Conservation (phyloP, 2,329 filamentous ascomycete species). For the Aspergillus costaricaensis region DNA sequence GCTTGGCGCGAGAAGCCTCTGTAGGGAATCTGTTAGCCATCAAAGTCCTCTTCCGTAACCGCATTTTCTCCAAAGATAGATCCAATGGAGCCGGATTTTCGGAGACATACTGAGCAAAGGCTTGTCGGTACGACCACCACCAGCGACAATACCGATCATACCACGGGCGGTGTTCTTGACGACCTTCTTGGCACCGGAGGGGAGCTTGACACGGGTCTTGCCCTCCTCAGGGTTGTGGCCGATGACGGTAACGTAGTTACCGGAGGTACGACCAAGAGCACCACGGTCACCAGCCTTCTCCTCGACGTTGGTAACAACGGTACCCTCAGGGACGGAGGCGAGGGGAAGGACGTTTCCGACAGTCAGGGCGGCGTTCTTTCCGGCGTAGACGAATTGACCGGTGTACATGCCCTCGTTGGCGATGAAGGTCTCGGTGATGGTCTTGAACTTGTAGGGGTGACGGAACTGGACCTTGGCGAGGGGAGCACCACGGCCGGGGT, state of each 20-base stretch:
- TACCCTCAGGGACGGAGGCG: conserved; percentile 95
- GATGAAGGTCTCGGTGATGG: conserved; percentile 98
- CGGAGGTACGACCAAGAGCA: conserved; percentile 91
- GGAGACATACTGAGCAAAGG: conserved; percentile 76
- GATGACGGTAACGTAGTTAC: conserved; percentile 98
- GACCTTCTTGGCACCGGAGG: conserved; percentile 98
- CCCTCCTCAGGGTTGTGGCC: conserved; percentile 98
- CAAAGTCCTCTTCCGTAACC: background rate
- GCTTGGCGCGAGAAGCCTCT: conserved; percentile 99
- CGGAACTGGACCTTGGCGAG: conserved; percentile 97
- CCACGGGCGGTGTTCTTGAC: conserved; percentile 88
- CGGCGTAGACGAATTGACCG: conserved; percentile 99
- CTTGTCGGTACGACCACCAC: conserved; percentile 99
- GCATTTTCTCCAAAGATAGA: background rate
- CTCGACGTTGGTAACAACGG: conserved; percentile 98
- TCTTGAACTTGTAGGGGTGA: conserved; percentile 97
- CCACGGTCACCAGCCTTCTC: conserved; percentile 98
- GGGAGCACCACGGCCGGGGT: conserved; percentile 95
- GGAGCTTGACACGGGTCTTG: conserved; percentile 99
- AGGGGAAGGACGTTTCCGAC: conserved; percentile 98
- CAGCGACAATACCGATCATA: conserved; percentile 99
- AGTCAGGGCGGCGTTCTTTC: conserved; percentile 96
- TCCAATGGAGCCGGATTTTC: background rate
- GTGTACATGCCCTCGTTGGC: conserved; percentile 99
- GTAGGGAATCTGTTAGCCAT: conserved; percentile 49